Percentiles rank a stretch among this genome's conserved stretches.
These are phyloP conservation scores for Citrullus colocynthis DNA, from an alignment of 306 rosid species.

Conservation along the genomic window DNA sequence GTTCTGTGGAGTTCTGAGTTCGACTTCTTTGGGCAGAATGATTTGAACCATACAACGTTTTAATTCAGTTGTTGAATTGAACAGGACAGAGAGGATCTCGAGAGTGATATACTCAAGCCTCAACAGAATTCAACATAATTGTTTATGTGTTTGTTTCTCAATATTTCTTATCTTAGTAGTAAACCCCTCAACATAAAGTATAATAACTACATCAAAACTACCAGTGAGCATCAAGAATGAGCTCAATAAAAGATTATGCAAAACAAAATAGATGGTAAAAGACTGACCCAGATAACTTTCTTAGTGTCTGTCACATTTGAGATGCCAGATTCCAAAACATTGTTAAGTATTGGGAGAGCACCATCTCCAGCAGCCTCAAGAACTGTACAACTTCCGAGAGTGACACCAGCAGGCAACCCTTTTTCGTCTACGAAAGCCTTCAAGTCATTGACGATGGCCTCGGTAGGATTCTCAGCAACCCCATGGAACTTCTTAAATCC, in stretches of 20 bases:
- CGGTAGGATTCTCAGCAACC: conserved; percentile 69
- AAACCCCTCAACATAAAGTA: too few relatives aligned
- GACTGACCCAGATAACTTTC: conserved; percentile 73
- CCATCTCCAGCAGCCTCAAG: conserved; percentile 68
- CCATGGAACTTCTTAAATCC: conserved; percentile 86
- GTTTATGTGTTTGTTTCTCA: neutral
- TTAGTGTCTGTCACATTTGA: conserved; percentile 21
- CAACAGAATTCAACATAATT: neutral
- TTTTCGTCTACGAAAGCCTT: conserved; percentile 42
- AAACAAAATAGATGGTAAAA: neutral
- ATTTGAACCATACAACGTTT: neutral
- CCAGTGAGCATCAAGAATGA: neutral
- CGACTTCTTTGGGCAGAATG: too few relatives aligned
- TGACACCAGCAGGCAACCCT: conserved; percentile 58
- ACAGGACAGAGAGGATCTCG: too few relatives aligned
- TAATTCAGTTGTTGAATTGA: neutral
- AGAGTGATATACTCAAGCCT: neutral
- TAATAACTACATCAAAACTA: too few relatives aligned
- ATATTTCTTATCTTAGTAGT: too few relatives aligned
- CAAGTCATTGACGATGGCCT: conserved; percentile 43
- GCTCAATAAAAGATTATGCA: neutral
- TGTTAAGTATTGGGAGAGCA: conserved; percentile 35
- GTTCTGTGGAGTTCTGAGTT: neutral
- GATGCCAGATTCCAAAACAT: conserved; percentile 44
- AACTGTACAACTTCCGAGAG: conserved; percentile 67